phyloP scores from a whole-genome alignment of 2,329 filamentous ascomycete genomes.

The Ambrosiella beaveri region DNA sequence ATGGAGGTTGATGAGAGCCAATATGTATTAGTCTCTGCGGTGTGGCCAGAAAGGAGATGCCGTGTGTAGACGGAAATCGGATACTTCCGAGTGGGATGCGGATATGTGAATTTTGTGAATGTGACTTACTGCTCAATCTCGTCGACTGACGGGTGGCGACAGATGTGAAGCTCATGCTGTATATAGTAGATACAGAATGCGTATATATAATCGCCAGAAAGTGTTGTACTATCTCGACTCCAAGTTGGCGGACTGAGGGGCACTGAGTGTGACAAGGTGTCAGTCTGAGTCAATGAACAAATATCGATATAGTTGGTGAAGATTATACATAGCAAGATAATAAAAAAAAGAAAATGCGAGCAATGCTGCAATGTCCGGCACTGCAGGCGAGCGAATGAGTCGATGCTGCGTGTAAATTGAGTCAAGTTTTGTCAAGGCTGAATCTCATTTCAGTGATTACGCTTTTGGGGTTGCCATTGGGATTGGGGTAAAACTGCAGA shows the following conservation, averaged over 20 bases:
- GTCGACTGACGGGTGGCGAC: slow-evolving; percentile 12
- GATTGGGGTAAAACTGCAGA: no score
- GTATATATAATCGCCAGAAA: not conserved
- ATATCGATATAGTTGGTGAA: not conserved
- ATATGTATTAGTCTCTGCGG: no score
- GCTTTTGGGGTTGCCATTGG: not conserved
- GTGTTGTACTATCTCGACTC: no score
- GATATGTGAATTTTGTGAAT: not conserved
- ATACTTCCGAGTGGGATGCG: not conserved
- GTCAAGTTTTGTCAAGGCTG: no score
- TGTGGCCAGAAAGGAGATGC: not conserved
- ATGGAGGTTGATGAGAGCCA: no score
- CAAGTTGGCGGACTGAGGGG: not conserved
- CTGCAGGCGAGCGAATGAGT: not conserved
- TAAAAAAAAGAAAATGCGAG: slow-evolving; percentile 4
- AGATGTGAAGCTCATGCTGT: slow-evolving; percentile 11
- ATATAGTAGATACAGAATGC: not conserved
- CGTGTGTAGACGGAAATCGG: not conserved
- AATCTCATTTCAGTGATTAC: not conserved
- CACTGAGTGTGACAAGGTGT: not conserved
- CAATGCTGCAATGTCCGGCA: not conserved
- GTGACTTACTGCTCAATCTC: slow-evolving; percentile 5
- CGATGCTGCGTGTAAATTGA: not conserved
- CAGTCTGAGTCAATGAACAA: slow-evolving; percentile 1
- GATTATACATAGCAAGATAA: not conserved